phyloP scores from a whole-genome alignment of 163 green algal genomes.

The Chlorella variabilis region DNA sequence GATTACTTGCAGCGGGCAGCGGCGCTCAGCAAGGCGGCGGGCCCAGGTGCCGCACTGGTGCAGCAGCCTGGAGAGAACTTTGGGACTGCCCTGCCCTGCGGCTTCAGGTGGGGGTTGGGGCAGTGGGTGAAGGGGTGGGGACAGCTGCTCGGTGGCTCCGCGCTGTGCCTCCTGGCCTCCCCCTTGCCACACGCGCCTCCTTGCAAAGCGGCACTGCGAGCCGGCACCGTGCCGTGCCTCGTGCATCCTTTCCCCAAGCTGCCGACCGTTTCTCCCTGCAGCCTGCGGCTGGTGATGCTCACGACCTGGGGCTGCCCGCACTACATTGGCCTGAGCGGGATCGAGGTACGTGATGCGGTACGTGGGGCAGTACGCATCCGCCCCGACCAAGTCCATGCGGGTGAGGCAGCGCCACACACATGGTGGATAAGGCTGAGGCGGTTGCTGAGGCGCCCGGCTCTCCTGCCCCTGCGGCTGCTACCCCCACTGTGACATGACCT shows the following conservation, averaged over 20 bases:
- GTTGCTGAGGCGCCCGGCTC: too few species aligned
- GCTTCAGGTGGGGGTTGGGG: conserved; percentile 8
- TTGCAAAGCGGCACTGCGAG: too few species aligned
- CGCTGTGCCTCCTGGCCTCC: too few species aligned
- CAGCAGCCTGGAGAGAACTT: conserved; percentile 35
- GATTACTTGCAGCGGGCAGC: conserved; percentile 24
- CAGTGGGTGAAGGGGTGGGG: neutral
- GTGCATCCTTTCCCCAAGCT: too few species aligned
- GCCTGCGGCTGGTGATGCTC: conserved; percentile 43
- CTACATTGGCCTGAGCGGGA: conserved; percentile 57
- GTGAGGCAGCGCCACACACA: too few species aligned
- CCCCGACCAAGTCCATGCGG: conserved; percentile 7
- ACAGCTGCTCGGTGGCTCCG: too few species aligned
- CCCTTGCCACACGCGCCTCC: too few species aligned
- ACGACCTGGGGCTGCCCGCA: conserved; percentile 51
- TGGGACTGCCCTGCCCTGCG: conserved; percentile 26
- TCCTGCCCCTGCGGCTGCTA: too few species aligned
- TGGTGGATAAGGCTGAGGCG: too few species aligned
- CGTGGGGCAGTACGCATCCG: neutral
- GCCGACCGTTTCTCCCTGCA: too few species aligned
- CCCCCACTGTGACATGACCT: too few species aligned
- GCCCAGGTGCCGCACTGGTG: neutral
- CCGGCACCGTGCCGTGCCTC: too few species aligned
- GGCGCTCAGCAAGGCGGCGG: neutral
- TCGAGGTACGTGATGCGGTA: conserved; percentile 52